Base-by-base conservation (phyloP, 306 rosid genomes). In the Quercus ilex region DNA sequence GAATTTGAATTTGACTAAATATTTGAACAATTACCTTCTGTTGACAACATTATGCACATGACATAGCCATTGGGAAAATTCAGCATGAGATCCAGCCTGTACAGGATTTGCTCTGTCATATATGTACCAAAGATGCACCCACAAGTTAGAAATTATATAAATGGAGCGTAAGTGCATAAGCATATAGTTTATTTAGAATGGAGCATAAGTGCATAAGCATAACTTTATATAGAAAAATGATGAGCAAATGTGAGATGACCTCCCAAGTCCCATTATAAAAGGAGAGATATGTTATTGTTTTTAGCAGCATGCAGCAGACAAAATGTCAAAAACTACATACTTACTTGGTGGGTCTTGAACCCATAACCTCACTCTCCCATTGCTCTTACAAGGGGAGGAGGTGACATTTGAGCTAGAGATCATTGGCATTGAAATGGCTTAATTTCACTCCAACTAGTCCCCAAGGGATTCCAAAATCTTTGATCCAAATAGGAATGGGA, bases 11-110 rank as follows among this genome's bases (percentile, higher is more conserved):
- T 59, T 59, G 65, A 23, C 28, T 59, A 9, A 9, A 59, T 20
- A 52, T 33, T 33, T 31, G 25, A 75, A 35, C 76, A 55, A 74
- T 74, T 73, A 91, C 97, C 98, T 93, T 87, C 97, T 85, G 80
- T 94, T 94, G 67, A 94, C 93, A 49, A 91, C 88, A 70, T 94
- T 91, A 82, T 92, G 97, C 75, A 89, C 97, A 79, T 88, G 91
- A 73, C 97, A 94, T 68, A 92, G 85, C 93, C 97, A 90, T 67
- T 82, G 89, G 72, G 95, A 85, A 78, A 91, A 87, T 81, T 92
- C 98, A 25, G 86, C 74, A 46, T 95, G 99, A 49, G 96, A 92
- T 79, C 95, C 97, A 20, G 83, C 83, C 75, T 86, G 88, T 74
- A 91, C 97, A 56, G 99, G 99, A 84, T 95, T 95, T 84, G 88